Evolutionary conservation across 108 stramenopile species (phyloP), one percentile per base, ranked within the genome.

Genomic region (Nitzschia inconspicua): DNA sequence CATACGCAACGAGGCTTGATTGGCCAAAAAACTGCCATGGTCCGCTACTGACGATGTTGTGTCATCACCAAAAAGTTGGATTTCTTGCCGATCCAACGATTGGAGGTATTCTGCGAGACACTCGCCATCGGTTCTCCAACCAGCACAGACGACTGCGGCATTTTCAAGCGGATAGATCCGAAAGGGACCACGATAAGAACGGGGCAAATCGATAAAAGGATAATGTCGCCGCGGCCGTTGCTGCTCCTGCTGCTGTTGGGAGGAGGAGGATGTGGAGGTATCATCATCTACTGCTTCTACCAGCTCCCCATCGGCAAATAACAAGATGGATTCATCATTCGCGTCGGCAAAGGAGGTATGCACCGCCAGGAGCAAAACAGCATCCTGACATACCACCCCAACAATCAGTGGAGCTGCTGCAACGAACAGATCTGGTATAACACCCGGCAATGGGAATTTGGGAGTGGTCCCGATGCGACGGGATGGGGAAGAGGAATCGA

Each of bases 81-180:
- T 32, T 63, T 89, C 84, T 9, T 75, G 63, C n/a, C 44, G 50
- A 27, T 76, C 72, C n/a, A 89, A 32, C 8, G 66, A 47, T 44
- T 76, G 68, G 3, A 75, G 65, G 23, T 70, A 67, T 35, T 74
- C 62, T 4, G 71, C 63, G 55, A 89, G 41, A 7, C 44, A 25
- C 49, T 80, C 73, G 22, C 80, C 72, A 72, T 89, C 84, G 4
- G 88, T 72, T 37, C 88, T 66, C 88, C 88, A 89, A 29, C 88
- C 88, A 16, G 82, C 74, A 47, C 79, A 77, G 11, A 82, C 62
- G 47, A 89, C 27, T 27, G 76, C 66, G 24, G 39, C 25, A 57
- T 83, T 77, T 24, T 85, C 70, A 3, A 85, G 32, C 13, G 61
- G 47, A 53, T 79, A 65, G 18, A 89, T 85, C 54, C 88, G 70